phyloP scores from a whole-genome alignment of 148 eudicot species.

The Bassia scoparia region DNA sequence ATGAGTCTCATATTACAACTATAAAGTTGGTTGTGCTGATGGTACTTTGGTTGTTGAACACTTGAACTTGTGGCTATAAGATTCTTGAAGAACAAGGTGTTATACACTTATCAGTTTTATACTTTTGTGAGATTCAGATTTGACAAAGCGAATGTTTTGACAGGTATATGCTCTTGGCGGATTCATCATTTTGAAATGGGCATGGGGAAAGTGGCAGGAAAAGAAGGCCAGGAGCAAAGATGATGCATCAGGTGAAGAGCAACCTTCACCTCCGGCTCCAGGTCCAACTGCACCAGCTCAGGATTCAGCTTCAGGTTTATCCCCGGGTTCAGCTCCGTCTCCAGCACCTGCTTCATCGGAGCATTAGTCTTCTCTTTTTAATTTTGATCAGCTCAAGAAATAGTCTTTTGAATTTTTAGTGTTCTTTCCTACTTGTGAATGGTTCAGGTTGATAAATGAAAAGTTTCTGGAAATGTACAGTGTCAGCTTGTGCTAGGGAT shows the following conservation, averaged over 20 bases:
- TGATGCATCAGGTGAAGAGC: conserved; percentile 23
- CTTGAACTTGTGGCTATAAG: background rate
- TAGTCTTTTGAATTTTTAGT: conserved; percentile 8
- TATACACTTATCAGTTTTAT: background rate
- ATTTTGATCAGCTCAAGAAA: background rate
- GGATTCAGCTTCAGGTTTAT: too few species aligned
- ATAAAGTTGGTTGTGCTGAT: background rate
- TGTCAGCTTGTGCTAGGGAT: background rate
- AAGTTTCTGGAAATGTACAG: background rate
- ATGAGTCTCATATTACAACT: too few species aligned
- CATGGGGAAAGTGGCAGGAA: conserved; percentile 50
- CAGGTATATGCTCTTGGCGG: conserved; percentile 52
- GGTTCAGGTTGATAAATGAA: background rate
- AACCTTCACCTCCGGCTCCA: conserved; percentile 19
- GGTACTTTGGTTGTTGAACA: background rate
- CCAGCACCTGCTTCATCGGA: conserved; percentile 10
- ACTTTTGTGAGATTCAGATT: background rate
- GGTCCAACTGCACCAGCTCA: conserved; percentile 7
- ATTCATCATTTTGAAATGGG: conserved; percentile 41
- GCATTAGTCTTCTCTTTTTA: conserved; percentile 10
- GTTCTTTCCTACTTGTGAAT: conserved; percentile 4
- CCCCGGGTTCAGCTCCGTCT: conserved; percentile 13
- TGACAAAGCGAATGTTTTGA: background rate
- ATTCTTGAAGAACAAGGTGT: background rate
- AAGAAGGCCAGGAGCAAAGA: conserved; percentile 28